Percentiles rank a stretch among this genome's conserved stretches.
Conservation (phyloP, 768 basidiomycete genomes). For the Phlebiopsis flavidoalba region DNA sequence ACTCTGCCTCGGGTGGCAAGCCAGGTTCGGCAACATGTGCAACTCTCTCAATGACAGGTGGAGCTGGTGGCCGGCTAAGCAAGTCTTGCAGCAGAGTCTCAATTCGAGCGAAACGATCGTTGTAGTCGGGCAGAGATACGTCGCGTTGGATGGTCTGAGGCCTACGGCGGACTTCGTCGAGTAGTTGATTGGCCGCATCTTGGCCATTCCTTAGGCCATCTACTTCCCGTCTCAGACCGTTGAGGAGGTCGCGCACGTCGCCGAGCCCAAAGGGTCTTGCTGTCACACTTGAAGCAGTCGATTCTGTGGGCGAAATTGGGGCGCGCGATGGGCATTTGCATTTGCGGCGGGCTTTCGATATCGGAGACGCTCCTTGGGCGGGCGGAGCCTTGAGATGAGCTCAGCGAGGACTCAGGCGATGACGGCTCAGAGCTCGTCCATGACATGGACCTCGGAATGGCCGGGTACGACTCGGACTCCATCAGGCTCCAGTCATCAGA, state of each 20-base stretch:
- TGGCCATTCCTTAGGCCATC: constrained; percentile 62
- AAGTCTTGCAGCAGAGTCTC: constrained; percentile 41
- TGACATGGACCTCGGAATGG: constrained; percentile 29
- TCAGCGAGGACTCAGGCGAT: constrained; percentile 20
- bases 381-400: constrained; percentile 14
- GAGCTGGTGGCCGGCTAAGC: constrained; percentile 24
- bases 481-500: constrained; percentile 61
- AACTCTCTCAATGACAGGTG: constrained; percentile 8
- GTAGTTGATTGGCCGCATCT: constrained; percentile 46
- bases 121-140: constrained; percentile 9
- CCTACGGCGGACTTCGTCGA: constrained; percentile 56
- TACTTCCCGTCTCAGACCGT: constrained; percentile 54
- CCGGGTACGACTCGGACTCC: constrained; percentile 31
- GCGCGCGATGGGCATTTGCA: neutral
- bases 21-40: constrained; percentile 17
- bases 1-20: constrained; percentile 19
- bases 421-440: constrained; percentile 30
- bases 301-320: constrained; percentile 25
- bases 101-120: constrained; percentile 34
- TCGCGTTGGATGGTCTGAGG: constrained; percentile 36
- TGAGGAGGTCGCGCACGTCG: constrained; percentile 48
- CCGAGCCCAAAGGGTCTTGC: constrained; percentile 34
- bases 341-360: constrained; percentile 3
- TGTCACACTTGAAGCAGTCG: constrained; percentile 30
- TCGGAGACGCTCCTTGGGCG: neutral